phyloP scores from a whole-genome alignment of 495 filamentous ascomycete genomes.

The Thermothielavioides terrestris region DNA sequence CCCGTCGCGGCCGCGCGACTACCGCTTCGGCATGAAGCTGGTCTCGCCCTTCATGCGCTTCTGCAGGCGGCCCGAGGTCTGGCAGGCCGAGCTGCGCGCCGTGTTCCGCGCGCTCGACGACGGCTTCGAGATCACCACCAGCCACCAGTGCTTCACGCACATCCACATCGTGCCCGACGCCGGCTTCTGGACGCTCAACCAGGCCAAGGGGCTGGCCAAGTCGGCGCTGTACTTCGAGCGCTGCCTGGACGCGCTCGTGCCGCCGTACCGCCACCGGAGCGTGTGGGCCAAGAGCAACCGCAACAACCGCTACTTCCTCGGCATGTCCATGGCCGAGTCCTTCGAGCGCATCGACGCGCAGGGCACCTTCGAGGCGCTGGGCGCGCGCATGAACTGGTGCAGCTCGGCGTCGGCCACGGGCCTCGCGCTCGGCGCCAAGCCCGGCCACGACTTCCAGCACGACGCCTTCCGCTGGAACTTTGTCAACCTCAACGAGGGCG shows the following conservation, averaged over 20 bases:
- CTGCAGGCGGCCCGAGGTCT: slow-evolving; percentile 8
- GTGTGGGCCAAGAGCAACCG: slow-evolving; percentile 27
- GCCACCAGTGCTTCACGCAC: slow-evolving; percentile 22
- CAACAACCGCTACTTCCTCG: slow-evolving; percentile 16
- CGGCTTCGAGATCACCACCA: slow-evolving; percentile 21
- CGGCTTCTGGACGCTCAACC: slow-evolving; percentile 16
- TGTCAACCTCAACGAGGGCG: slow-evolving; percentile 1
- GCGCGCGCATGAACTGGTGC: slow-evolving; percentile 23
- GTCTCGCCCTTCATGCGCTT: slow-evolving; percentile 24
- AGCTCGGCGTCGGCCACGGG: slow-evolving; percentile 15
- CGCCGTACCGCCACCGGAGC: slow-evolving; percentile 16
- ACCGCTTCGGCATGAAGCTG: slow-evolving; percentile 23
- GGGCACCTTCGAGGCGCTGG: slow-evolving; percentile 3
- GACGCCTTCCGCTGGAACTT: slow-evolving; percentile 23
- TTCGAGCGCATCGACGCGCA: slow-evolving; percentile 11
- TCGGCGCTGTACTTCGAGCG: slow-evolving; percentile 25
- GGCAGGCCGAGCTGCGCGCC: slow-evolving; percentile 12
- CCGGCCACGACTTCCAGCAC: slow-evolving; percentile 14
- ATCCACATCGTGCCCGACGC: slow-evolving; percentile 19
- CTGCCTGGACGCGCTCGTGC: slow-evolving; percentile 25
- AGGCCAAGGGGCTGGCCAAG: slow-evolving; percentile 19
- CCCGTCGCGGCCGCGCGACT: slow-evolving; percentile 12
- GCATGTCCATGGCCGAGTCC: slow-evolving; percentile 8
- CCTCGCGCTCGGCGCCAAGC: slow-evolving; percentile 7
- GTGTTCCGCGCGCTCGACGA: slow-evolving; percentile 17